Conservation (phyloP, 495 filamentous ascomycete genomes). For the Pyronema domesticum region DNA sequence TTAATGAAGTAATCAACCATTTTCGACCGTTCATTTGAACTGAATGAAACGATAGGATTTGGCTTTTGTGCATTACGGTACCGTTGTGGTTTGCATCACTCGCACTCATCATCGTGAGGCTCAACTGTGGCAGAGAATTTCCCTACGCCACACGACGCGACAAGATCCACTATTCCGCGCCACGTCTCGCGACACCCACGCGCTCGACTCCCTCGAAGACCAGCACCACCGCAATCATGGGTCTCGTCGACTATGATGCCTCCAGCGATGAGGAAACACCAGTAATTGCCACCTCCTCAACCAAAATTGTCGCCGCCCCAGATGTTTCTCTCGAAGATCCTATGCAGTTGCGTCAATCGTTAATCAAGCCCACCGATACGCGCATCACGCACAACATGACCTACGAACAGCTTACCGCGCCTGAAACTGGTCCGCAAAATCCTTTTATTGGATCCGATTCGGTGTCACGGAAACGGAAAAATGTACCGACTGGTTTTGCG, state of each 20-base stretch:
- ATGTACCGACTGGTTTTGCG: slow-evolving; percentile 76
- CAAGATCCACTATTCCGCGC: not conserved
- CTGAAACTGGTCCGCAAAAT: slow-evolving; percentile 55
- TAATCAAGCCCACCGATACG: slow-evolving; percentile 19
- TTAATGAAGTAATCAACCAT: too few species aligned
- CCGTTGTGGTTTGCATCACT: too few species aligned
- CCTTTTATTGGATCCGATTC: slow-evolving; percentile 48
- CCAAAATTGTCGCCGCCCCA: slow-evolving; percentile 20
- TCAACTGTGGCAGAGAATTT: not conserved
- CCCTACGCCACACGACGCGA: not conserved
- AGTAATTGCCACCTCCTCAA: slow-evolving; percentile 5
- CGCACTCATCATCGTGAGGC: not conserved
- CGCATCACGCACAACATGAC: slow-evolving; percentile 30
- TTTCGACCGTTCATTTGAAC: too few species aligned
- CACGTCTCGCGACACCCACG: not conserved
- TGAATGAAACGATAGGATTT: too few species aligned
- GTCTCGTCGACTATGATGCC: slow-evolving; percentile 20
- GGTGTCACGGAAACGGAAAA: slow-evolving; percentile 56
- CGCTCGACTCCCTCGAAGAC: not conserved
- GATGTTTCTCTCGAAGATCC: slow-evolving; percentile 25
- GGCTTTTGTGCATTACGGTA: too few species aligned
- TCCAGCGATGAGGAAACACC: slow-evolving; percentile 15
- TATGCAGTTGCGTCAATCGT: slow-evolving; percentile 23
- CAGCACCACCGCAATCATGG: slow-evolving; percentile 1
- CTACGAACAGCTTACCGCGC: slow-evolving; percentile 46